phyloP scores from a whole-genome alignment of 2,329 filamentous ascomycete species.

The Scedosporium apiospermum region DNA sequence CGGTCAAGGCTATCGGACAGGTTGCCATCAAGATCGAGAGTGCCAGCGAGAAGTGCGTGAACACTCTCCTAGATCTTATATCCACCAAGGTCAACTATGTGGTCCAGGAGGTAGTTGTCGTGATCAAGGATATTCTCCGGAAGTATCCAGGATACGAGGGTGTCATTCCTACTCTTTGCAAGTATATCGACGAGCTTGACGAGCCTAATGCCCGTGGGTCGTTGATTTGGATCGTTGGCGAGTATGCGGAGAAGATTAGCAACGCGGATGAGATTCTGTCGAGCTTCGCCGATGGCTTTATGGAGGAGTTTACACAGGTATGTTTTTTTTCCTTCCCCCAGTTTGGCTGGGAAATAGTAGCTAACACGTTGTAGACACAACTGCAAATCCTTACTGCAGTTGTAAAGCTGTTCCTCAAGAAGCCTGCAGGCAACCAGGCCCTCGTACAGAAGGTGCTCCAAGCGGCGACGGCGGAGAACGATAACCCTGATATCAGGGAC shows the following conservation, averaged over 20 bases:
- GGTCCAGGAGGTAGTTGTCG: slow-evolving; percentile 95
- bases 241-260: slow-evolving; percentile 98
- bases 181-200: slow-evolving; percentile 94
- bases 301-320: slow-evolving; percentile 92
- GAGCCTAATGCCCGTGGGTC: slow-evolving; percentile 85
- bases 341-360: too few relatives aligned
- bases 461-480: slow-evolving; percentile 83
- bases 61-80: slow-evolving; percentile 85
- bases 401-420: slow-evolving; percentile 95
- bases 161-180: slow-evolving; percentile 91
- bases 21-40: slow-evolving; percentile 97
- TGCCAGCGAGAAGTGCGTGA: slow-evolving; percentile 91
- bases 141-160: slow-evolving; percentile 98
- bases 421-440: slow-evolving; percentile 81
- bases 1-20: slow-evolving; percentile 93
- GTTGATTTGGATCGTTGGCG: slow-evolving; percentile 97
- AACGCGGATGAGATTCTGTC: slow-evolving; percentile 93
- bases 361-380: slow-evolving; percentile 58
- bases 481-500: slow-evolving; percentile 96
- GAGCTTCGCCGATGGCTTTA: slow-evolving; percentile 87
- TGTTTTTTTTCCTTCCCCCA: slow-evolving; percentile 17
- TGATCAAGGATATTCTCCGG: slow-evolving; percentile 96
- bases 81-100: slow-evolving; percentile 98
- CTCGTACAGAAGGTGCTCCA: slow-evolving; percentile 93
- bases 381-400: slow-evolving; percentile 94